Percentiles rank a stretch among this genome's conserved stretches.
These are phyloP conservation scores for Penicillium malachiteum DNA, from an alignment of 495 filamentous ascomycete species.

Conservation along the genomic window DNA sequence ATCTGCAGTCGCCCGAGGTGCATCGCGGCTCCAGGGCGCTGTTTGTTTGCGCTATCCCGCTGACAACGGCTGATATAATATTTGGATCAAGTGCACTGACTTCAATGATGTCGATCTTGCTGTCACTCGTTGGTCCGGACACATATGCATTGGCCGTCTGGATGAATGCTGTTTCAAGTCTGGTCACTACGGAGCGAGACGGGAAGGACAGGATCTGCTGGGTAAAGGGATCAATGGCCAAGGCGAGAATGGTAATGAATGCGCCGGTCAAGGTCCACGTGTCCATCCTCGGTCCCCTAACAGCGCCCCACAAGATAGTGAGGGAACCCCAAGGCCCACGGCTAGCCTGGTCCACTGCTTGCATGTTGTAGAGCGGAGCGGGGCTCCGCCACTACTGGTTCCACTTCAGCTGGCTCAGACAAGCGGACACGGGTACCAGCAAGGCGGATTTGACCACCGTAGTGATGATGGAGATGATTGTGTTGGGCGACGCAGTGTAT, in stretches of 20 bases:
- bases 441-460: slow-evolving; percentile 3
- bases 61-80: not conserved
- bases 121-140: not conserved
- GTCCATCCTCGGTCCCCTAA: not conserved
- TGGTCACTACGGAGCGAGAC: not conserved
- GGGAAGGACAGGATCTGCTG: slow-evolving; percentile 13
- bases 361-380: slow-evolving; percentile 3
- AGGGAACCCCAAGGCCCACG: slow-evolving; percentile 9
- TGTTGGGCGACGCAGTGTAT: slow-evolving; percentile 7
- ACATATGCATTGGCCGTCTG: slow-evolving; percentile 1
- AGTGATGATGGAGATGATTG: slow-evolving; percentile 3
- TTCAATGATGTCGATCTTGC: not conserved
- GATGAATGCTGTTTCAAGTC: not conserved
- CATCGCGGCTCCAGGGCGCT: not conserved
- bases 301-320: not conserved
- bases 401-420: slow-evolving; percentile 15
- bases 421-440: slow-evolving; percentile 5
- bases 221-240: slow-evolving; percentile 9
- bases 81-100: not conserved
- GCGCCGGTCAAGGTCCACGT: not conserved
- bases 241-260: not conserved
- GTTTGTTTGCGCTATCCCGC: not conserved
- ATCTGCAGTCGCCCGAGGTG: not conserved
- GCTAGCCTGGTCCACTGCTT: slow-evolving; percentile 11
- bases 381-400: not conserved